phyloP scores from a whole-genome alignment of 768 basidiomycete genomes.

The Pleurotus cornucopiae region DNA sequence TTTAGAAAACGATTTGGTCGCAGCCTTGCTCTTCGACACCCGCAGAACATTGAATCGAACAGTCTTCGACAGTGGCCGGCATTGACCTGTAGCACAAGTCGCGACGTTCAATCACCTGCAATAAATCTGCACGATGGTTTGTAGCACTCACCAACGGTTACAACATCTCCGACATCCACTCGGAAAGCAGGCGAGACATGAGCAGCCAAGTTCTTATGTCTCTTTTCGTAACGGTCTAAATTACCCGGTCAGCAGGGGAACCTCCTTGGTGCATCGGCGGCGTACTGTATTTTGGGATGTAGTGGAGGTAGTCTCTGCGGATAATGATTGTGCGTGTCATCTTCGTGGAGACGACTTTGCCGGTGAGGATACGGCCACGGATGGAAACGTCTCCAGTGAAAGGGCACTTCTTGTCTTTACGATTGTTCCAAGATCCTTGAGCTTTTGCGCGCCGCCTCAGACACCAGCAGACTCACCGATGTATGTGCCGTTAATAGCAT shows the following conservation, averaged over 20 bases:
- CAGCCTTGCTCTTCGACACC: constrained; percentile 90
- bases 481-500: constrained; percentile 95
- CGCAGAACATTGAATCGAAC: constrained; percentile 99
- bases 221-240: constrained; percentile 94
- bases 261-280: constrained; percentile 13
- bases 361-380: constrained; percentile 97
- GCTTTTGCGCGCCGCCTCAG: not conserved
- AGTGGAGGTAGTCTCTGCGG: constrained; percentile 92
- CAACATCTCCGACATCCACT: constrained; percentile 88
- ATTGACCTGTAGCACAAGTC: constrained; percentile 65
- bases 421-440: not conserved
- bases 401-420: constrained; percentile 97
- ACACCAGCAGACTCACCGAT: constrained; percentile 60
- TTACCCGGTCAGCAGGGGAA: constrained; percentile 1
- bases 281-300: constrained; percentile 98
- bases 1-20: constrained; percentile 91
- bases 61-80: constrained; percentile 97
- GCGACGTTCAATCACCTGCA: not conserved
- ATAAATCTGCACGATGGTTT: not conserved
- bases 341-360: constrained; percentile 97
- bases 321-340: constrained; percentile 99
- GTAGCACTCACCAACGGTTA: constrained; percentile 81
- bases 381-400: constrained; percentile 97
- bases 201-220: constrained; percentile 97
- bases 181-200: constrained; percentile 99